Evolutionary conservation across 1,284 basidiomycete genomes (phyloP).

Genomic region (Naganishia sp.): DNA sequence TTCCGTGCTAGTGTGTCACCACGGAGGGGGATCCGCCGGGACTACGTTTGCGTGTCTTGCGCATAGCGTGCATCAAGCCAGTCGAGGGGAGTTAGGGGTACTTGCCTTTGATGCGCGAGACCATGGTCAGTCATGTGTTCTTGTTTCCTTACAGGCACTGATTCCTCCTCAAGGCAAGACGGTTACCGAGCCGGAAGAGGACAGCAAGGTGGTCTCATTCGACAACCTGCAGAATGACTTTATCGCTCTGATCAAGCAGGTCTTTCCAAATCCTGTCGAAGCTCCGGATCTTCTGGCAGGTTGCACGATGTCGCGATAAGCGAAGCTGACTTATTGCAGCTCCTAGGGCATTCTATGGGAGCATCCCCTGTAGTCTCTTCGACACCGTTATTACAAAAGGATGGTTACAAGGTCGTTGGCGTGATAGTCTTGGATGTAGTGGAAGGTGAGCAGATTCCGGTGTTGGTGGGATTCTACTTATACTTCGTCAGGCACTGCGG

Average conservation of each 20-base stretch:
- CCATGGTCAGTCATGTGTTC: slow-evolving; percentile 67
- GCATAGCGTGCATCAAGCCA: slow-evolving; percentile 66
- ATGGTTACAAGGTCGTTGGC: slow-evolving; percentile 72
- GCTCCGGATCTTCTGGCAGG: slow-evolving; percentile 74
- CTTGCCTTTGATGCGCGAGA: slow-evolving; percentile 80
- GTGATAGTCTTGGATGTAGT: slow-evolving; percentile 93
- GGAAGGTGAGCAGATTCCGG: slow-evolving; percentile 64
- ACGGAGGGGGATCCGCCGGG: slow-evolving; percentile 89
- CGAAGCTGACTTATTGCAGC: slow-evolving; percentile 54
- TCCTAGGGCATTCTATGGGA: slow-evolving; percentile 88
- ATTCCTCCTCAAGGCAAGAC: slow-evolving; percentile 61
- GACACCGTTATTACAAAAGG: slow-evolving; percentile 65
- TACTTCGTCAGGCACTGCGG: slow-evolving; percentile 71
- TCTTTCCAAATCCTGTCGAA: slow-evolving; percentile 66
- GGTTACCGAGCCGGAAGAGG: slow-evolving; percentile 45
- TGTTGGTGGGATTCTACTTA: not conserved
- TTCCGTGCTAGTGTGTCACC: slow-evolving; percentile 86
- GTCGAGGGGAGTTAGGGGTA: slow-evolving; percentile 76
- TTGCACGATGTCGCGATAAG: slow-evolving; percentile 19
- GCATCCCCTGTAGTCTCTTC: slow-evolving; percentile 79
- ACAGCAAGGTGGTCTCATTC: slow-evolving; percentile 69
- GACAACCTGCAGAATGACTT: slow-evolving; percentile 71
- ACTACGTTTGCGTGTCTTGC: slow-evolving; percentile 87
- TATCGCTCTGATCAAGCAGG: slow-evolving; percentile 63
- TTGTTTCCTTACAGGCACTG: not conserved